Conservation (phyloP, 75 land plant species). For the Cunninghamia lanceolata region DNA sequence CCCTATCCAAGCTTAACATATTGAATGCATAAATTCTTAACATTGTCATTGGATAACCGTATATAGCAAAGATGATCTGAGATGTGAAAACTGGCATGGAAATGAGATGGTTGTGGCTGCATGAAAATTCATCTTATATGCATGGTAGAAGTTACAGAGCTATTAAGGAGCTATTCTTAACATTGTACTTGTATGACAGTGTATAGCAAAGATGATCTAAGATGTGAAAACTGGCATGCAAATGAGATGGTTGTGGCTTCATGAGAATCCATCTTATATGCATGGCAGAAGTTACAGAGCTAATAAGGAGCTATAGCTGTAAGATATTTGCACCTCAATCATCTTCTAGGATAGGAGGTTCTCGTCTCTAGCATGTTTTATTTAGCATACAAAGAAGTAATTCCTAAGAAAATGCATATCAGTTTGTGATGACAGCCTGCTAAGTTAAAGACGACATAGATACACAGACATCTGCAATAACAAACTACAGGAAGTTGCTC, state of each 20-base stretch:
- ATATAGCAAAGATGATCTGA: neutral
- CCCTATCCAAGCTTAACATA: slow-evolving; percentile 9
- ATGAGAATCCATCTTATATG: neutral
- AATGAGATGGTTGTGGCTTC: slow-evolving; percentile 1
- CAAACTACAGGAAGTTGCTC: no score
- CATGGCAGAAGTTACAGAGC: neutral
- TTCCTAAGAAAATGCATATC: neutral
- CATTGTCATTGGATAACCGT: neutral
- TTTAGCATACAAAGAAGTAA: neutral
- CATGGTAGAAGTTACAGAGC: neutral
- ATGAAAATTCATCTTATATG: neutral
- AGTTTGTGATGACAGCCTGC: no score
- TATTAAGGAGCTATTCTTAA: neutral
- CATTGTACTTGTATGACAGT: neutral
- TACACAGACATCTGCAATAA: no score
- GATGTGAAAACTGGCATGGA: neutral
- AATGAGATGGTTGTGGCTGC: neutral
- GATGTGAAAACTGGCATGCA: neutral
- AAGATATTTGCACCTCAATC: neutral
- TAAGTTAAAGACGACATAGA: no score
- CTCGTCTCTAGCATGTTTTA: neutral
- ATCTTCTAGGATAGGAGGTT: neutral
- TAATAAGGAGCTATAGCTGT: neutral
- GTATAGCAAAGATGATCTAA: neutral
- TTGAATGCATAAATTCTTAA: neutral